Percentiles rank a stretch among this genome's conserved stretches.
These are phyloP conservation scores for Pythium oligandrum DNA, from an alignment of 352 stramenopile genomes.

Conservation along the genomic window DNA sequence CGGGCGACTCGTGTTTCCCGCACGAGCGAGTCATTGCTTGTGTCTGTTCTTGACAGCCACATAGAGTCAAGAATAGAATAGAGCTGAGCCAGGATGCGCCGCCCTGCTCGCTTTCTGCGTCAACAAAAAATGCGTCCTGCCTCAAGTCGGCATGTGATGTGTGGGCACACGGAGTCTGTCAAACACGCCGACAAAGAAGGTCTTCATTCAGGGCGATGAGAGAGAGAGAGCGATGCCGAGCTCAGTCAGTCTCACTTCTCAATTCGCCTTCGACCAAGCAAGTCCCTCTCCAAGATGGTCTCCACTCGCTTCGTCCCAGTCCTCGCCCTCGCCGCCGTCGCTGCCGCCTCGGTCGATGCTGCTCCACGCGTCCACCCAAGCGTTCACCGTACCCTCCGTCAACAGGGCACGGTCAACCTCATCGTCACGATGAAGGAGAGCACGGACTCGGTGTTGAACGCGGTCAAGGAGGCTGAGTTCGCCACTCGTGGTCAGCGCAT, in stretches of 20 bases:
- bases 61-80: too few relatives aligned
- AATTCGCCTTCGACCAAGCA: neutral
- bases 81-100: too few relatives aligned
- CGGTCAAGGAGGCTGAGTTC: constrained; percentile 15
- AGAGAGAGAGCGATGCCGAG: too few relatives aligned
- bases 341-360: constrained; percentile 3
- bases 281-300: neutral
- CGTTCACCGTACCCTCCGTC: constrained; percentile 22
- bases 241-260: neutral
- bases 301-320: neutral
- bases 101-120: too few relatives aligned
- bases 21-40: too few relatives aligned
- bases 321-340: constrained; percentile 12
- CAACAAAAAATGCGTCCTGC: too few relatives aligned
- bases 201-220: too few relatives aligned
- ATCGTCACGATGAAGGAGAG: constrained; percentile 26
- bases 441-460: constrained; percentile 6
- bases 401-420: constrained; percentile 27
- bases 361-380: constrained; percentile 13
- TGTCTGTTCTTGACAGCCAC: too few relatives aligned
- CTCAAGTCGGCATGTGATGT: too few relatives aligned
- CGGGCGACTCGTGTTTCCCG: too few relatives aligned
- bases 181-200: too few relatives aligned
- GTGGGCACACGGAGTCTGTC: too few relatives aligned
- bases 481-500: constrained; percentile 13